phyloP scores from a whole-genome alignment of 371 early-diverging fungal genomes.

The Rhizopus delemar region DNA sequence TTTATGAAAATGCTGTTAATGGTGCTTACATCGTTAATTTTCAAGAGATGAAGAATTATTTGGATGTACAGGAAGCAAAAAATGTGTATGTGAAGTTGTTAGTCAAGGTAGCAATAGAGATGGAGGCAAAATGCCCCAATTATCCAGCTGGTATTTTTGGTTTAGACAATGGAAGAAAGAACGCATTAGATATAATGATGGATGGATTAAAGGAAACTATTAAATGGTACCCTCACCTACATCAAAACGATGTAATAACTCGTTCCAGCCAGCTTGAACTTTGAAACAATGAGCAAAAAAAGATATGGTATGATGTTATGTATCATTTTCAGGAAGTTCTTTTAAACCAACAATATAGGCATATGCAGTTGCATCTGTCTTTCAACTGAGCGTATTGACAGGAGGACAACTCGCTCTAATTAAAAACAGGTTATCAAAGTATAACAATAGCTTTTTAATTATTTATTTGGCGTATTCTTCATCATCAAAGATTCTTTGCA shows the following conservation, averaged over 20 bases:
- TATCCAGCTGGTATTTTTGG: constrained; percentile 3
- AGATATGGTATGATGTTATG: constrained; percentile 89
- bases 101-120: constrained; percentile 3
- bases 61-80: constrained; percentile 3
- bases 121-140: constrained; percentile 2
- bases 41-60: constrained; percentile 5
- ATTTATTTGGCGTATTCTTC: constrained; percentile 81
- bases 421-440: constrained; percentile 1
- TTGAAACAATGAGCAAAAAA: constrained; percentile 98
- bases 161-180: constrained; percentile 4
- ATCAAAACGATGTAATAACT: constrained; percentile 82
- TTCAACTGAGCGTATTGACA: constrained; percentile 81
- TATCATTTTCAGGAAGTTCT: constrained; percentile 93
- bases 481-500: constrained; percentile 74
- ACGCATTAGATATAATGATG: constrained; percentile 5
- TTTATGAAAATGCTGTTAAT: constrained; percentile 5
- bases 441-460: not conserved
- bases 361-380: constrained; percentile 80
- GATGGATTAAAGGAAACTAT: constrained; percentile 4
- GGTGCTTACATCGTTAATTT: constrained; percentile 1
- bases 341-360: constrained; percentile 95
- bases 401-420: constrained; percentile 79
- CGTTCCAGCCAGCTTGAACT: constrained; percentile 92
- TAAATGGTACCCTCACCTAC: constrained; percentile 76
- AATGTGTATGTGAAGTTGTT: constrained; percentile 5